Conservation (phyloP, 1,284 basidiomycete species). For the Fomes fomentarius region DNA sequence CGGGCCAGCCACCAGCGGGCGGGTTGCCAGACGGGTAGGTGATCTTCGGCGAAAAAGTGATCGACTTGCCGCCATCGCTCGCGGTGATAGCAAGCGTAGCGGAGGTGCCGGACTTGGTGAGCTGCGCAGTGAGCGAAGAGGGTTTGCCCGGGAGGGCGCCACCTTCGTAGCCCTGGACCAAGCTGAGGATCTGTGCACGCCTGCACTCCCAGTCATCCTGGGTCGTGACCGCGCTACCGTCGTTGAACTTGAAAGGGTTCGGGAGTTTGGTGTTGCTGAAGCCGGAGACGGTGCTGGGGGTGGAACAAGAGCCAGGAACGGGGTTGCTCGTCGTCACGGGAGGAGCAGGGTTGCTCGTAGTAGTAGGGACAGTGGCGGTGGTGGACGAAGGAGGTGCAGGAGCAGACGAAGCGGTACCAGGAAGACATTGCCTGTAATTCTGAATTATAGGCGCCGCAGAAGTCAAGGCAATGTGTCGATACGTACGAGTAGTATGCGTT, state of each 20-base stretch:
- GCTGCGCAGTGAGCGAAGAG: conserved; percentile 41
- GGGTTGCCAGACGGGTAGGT: conserved; percentile 44
- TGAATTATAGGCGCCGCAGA: not conserved
- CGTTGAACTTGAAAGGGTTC: conserved; percentile 52
- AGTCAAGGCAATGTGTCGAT: too few relatives aligned
- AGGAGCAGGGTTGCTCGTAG: conserved; percentile 3
- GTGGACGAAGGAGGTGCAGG: conserved; percentile 2
- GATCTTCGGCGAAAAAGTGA: conserved; percentile 48
- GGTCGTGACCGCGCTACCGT: conserved; percentile 42
- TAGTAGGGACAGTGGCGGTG: conserved; percentile 1
- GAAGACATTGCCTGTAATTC: conserved; percentile 16
- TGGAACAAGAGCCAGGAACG: conserved; percentile 21
- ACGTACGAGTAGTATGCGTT: conserved; percentile 24
- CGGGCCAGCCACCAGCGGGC: conserved; percentile 46
- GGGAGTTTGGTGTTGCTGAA: conserved; percentile 44
- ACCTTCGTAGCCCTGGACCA: conserved; percentile 53
- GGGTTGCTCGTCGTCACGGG: conserved; percentile 7
- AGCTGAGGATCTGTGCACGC: conserved; percentile 46
- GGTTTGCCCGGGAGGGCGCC: conserved; percentile 49
- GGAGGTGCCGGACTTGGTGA: conserved; percentile 37
- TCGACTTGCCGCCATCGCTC: conserved; percentile 43
- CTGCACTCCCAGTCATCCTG: conserved; percentile 52
- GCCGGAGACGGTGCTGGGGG: conserved; percentile 29
- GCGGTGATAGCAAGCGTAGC: conserved; percentile 47
- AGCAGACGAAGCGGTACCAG: conserved; percentile 9